phyloP scores from a whole-genome alignment of 2,329 filamentous ascomycete genomes.

The Didymella glomerata region DNA sequence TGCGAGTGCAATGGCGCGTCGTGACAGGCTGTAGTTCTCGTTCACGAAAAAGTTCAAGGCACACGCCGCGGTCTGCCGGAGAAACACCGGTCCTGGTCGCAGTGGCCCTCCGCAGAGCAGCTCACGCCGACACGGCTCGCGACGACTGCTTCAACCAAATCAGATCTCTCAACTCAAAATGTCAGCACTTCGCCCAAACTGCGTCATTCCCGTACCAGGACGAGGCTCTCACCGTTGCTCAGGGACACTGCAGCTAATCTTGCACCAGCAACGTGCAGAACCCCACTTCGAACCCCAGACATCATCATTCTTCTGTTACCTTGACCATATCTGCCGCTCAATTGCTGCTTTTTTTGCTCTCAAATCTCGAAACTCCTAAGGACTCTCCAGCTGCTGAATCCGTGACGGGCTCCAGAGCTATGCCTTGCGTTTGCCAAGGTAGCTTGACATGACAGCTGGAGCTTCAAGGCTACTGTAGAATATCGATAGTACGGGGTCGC shows the following conservation, averaged over 20 bases:
- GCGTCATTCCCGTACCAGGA: neutral
- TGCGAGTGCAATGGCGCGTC: conserved; percentile 20
- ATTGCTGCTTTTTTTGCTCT: too few relatives aligned
- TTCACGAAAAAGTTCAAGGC: conserved; percentile 11
- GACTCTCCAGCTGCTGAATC: neutral
- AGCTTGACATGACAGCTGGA: neutral
- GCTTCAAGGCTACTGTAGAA: neutral
- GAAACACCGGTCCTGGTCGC: conserved; percentile 2
- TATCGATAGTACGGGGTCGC: neutral
- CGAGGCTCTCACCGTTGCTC: neutral
- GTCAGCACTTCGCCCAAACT: neutral
- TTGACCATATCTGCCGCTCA: neutral
- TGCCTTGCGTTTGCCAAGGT: neutral
- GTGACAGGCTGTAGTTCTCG: conserved; percentile 6
- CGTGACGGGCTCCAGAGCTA: neutral
- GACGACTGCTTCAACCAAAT: neutral
- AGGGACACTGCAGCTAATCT: conserved; percentile 1
- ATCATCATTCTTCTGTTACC: neutral
- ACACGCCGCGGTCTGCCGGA: conserved; percentile 1
- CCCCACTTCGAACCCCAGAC: neutral
- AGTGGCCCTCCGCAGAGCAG: neutral
- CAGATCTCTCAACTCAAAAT: neutral
- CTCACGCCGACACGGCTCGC: neutral
- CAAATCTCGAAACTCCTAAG: too few relatives aligned
- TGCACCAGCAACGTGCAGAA: conserved; percentile 5